Evolutionary conservation across 805 yeast species (phyloP), one percentile per base, ranked within the genome.

Genomic region (Ogataea ramenticola): DNA sequence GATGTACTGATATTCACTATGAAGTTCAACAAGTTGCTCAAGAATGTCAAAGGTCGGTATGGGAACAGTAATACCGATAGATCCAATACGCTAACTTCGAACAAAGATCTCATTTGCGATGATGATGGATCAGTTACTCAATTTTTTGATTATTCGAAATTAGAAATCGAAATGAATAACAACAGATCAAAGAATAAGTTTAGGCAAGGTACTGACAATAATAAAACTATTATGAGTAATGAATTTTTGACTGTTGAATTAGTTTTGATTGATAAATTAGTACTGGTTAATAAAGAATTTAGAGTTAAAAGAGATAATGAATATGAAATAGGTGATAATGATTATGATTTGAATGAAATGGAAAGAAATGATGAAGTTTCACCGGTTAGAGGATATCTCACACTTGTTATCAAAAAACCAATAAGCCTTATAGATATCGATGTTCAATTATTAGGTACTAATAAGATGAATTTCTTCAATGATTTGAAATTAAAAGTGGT

Each of bases 371-470:
- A 34, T 4, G 31, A 39, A 4, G 17, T 41, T 11, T 45, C 50
- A 31, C 56, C 59, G 3, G 36, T 57, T 19, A 40, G 60, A 36
- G 62, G 62, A 1, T 50, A 47, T 40, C 36, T 57, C 12, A 42
- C 44, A 6, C 36, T 57, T 6, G 32, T 33, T 3, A 44, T 56
- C 15, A 54, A 49, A 29, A 56, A 46, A 43, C 41, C 12, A 14
- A 5, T 36, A 14, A 15, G 14, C 14, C 5, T 22, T 4, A 15
- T 22, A 4, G 30, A 36, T 24, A 36, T 36, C 16, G 19, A 36
- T 22, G 17, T 36, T 15, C 9, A 22, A 3, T n/a, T 36, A 14
- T 15, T 36, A 14, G 39, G 39, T 36, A 15, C 21, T 10, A 36
- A 36, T 36, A 36, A 15, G 15, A 15, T 24, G 11, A 36, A 22